A percentile compares a stretch with the other conserved stretches of the same genome.
Evolutionary conservation across 345 rosid genomes (phyloP).

Genomic region (Aurinia saxatilis): DNA sequence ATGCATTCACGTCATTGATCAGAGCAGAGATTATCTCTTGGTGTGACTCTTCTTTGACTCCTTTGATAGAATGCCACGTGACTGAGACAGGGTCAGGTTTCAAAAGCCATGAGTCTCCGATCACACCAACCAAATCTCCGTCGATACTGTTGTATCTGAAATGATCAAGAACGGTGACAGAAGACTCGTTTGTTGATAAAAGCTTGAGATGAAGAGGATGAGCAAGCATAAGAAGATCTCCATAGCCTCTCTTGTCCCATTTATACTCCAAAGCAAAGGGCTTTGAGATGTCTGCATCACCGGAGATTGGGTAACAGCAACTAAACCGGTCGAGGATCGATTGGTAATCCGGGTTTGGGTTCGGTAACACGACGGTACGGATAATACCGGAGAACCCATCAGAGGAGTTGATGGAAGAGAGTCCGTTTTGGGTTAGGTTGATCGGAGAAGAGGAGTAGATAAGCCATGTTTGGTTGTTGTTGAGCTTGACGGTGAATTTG

Average conservation of each 20-base stretch:
- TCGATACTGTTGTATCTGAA: conserved; percentile 67
- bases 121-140: conserved; percentile 81
- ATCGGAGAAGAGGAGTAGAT: conserved; percentile 68
- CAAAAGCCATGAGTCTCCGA: conserved; percentile 78
- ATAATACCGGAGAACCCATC: conserved; percentile 53
- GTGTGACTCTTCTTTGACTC: conserved; percentile 41
- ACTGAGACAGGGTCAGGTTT: conserved; percentile 53
- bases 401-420: conserved; percentile 38
- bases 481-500: conserved; percentile 55
- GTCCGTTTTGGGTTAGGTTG: conserved; percentile 31
- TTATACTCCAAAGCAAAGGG: conserved; percentile 72
- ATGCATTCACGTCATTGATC: conserved; percentile 52
- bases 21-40: conserved; percentile 62
- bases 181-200: conserved; percentile 31
- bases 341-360: conserved; percentile 36
- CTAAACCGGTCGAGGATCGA: conserved; percentile 70
- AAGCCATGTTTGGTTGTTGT: conserved; percentile 84
- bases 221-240: conserved; percentile 83
- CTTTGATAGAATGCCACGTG: conserved; percentile 85
- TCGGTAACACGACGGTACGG: conserved; percentile 56
- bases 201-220: conserved; percentile 82
- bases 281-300: conserved; percentile 55
- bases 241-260: conserved; percentile 88
- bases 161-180: conserved; percentile 46
- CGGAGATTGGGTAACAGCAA: conserved; percentile 73